Conservation (phyloP, 1,284 basidiomycete species). For the Farysia itapuensis region DNA sequence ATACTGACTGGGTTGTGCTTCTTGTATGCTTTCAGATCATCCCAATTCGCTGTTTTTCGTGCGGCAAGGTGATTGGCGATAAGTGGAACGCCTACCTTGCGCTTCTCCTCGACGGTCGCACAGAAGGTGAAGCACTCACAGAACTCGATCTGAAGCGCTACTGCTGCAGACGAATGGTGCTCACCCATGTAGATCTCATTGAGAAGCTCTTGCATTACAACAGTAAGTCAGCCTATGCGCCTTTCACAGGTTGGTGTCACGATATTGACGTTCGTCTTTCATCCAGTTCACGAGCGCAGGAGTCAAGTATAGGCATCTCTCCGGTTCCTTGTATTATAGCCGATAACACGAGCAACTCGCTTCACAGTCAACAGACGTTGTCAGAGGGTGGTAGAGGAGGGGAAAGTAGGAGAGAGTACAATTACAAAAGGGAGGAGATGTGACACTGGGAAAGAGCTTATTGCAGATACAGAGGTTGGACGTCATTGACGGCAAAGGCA, state of each 20-base stretch:
- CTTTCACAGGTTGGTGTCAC: background rate
- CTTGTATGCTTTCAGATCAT: constrained; percentile 57
- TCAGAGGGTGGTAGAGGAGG: background rate
- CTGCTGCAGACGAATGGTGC: constrained; percentile 94
- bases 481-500: constrained; percentile 82
- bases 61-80: constrained; percentile 59
- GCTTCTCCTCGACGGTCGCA: constrained; percentile 51
- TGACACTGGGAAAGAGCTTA: constrained; percentile 6
- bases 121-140: constrained; percentile 83
- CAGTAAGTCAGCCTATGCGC: constrained; percentile 69
- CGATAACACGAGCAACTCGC: background rate
- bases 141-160: constrained; percentile 88
- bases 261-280: background rate
- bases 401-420: constrained; percentile 1
- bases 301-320: constrained; percentile 18
- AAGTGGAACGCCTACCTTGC: constrained; percentile 59
- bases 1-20: no score
- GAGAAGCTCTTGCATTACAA: constrained; percentile 95
- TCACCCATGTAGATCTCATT: constrained; percentile 95
- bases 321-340: constrained; percentile 42
- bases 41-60: constrained; percentile 58
- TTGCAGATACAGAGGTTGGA: constrained; percentile 73
- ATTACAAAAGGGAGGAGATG: background rate
- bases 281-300: background rate
- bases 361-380: background rate